Percentiles rank a stretch among this genome's conserved stretches.
Conservation (phyloP, 2,329 filamentous ascomycete species). For the Penicillium sp. region DNA sequence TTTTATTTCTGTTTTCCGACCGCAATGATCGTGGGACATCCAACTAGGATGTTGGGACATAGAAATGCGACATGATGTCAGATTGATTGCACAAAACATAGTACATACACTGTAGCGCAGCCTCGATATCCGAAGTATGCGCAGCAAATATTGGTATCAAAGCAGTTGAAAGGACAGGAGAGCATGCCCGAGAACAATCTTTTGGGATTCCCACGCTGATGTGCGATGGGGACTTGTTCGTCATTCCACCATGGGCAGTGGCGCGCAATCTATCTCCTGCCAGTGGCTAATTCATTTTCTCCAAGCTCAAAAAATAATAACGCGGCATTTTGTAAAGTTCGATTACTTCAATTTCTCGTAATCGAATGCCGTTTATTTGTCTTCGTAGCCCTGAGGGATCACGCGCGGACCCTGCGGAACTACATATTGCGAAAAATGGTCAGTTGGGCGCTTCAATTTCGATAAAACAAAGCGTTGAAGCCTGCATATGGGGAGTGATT, state of each 20-base stretch:
- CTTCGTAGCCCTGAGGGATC: slow-evolving; percentile 51
- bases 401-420: slow-evolving; percentile 50
- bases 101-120: slow-evolving; percentile 26
- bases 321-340: slow-evolving; percentile 6
- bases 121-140: slow-evolving; percentile 19
- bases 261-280: slow-evolving; percentile 6
- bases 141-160: slow-evolving; percentile 30
- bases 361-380: slow-evolving; percentile 34
- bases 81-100: slow-evolving; percentile 27
- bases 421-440: slow-evolving; percentile 23
- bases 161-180: slow-evolving; percentile 16
- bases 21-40: too few species aligned
- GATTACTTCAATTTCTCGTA: slow-evolving; percentile 8
- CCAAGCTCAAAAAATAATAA: slow-evolving; percentile 5
- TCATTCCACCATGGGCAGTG: slow-evolving; percentile 1
- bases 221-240: slow-evolving; percentile 1
- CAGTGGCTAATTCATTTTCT: slow-evolving; percentile 9
- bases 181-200: slow-evolving; percentile 1
- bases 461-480: too few species aligned
- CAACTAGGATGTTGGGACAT: slow-evolving; percentile 6
- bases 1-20: too few species aligned
- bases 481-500: too few species aligned
- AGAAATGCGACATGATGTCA: slow-evolving; percentile 23
- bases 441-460: neutral
- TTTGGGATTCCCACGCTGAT: slow-evolving; percentile 4